These are phyloP conservation scores for Barnettozyma vustinii DNA, from an alignment of 805 yeast genomes.

Conservation along the genomic window DNA sequence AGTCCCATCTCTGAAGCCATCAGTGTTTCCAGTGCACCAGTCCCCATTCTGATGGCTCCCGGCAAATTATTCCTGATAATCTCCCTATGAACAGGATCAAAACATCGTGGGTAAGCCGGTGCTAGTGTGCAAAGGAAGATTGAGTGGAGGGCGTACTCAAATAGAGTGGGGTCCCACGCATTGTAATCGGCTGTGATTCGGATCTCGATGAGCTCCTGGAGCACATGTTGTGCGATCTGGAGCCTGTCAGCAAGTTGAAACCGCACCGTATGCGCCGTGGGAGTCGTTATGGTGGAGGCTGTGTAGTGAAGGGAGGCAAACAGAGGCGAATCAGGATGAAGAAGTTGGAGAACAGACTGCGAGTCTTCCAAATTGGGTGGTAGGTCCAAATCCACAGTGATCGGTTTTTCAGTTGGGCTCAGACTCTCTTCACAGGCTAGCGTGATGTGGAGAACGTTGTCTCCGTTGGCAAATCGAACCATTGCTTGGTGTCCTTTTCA, in stretches of 20 bases:
- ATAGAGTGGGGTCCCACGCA: neutral
- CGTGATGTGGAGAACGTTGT: neutral
- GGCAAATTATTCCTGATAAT: neutral
- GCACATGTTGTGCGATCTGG: neutral
- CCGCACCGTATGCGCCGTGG: neutral
- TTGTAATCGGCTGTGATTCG: neutral
- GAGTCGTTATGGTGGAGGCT: neutral
- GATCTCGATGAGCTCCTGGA: neutral
- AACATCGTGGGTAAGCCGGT: neutral
- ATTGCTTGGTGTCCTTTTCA: neutral
- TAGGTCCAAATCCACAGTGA: neutral
- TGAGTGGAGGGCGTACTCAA: neutral
- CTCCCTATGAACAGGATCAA: constrained; percentile 2
- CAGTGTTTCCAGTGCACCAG: neutral
- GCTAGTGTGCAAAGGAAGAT: neutral
- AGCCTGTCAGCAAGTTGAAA: neutral
- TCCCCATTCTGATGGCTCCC: neutral
- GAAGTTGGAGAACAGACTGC: neutral
- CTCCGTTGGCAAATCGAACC: neutral
- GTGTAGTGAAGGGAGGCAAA: constrained; percentile 1
- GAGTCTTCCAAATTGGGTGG: neutral
- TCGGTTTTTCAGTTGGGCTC: neutral
- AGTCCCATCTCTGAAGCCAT: neutral
- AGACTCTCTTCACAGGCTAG: neutral
- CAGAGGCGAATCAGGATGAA: neutral